Conservation (phyloP, 805 yeast genomes). For the Candida verbasci region DNA sequence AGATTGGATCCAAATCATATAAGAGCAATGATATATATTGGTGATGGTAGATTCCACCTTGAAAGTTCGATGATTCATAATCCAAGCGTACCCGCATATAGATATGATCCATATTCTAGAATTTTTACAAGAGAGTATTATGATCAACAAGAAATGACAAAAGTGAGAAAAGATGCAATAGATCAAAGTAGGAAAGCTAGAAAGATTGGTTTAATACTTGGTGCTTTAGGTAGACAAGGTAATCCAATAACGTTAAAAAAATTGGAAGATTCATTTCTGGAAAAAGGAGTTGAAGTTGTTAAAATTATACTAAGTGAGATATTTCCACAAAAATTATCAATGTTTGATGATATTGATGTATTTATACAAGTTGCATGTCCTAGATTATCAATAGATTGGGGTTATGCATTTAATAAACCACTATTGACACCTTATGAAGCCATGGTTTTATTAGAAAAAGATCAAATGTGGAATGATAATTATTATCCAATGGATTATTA, state of each 20-base stretch:
- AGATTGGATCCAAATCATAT: slow-evolving; percentile 58
- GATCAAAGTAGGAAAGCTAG: slow-evolving; percentile 53
- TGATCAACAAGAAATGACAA: slow-evolving; percentile 78
- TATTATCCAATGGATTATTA: slow-evolving; percentile 97
- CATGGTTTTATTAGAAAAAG: slow-evolving; percentile 79
- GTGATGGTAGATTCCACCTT: slow-evolving; percentile 94
- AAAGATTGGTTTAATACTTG: slow-evolving; percentile 79
- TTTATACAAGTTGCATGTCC: slow-evolving; percentile 99
- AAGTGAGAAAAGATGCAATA: slow-evolving; percentile 72
- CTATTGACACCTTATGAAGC: slow-evolving; percentile 94
- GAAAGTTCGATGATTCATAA: slow-evolving; percentile 97
- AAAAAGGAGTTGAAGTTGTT: slow-evolving; percentile 62
- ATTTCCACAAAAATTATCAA: slow-evolving; percentile 85
- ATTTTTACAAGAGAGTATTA: slow-evolving; percentile 86
- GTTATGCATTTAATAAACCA: slow-evolving; percentile 92
- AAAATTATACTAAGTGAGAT: slow-evolving; percentile 87
- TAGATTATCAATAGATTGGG: slow-evolving; percentile 95
- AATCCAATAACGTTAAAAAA: slow-evolving; percentile 69
- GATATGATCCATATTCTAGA: slow-evolving; percentile 93
- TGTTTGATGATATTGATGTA: slow-evolving; percentile 90
- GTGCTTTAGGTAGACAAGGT: slow-evolving; percentile 96
- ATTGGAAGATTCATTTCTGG: slow-evolving; percentile 51
- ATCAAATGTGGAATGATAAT: slow-evolving; percentile 55
- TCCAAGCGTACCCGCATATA: slow-evolving; percentile 84
- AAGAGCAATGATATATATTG: slow-evolving; percentile 84